Conservation (phyloP, 2,329 filamentous ascomycete genomes). For the Didymella pomorum region DNA sequence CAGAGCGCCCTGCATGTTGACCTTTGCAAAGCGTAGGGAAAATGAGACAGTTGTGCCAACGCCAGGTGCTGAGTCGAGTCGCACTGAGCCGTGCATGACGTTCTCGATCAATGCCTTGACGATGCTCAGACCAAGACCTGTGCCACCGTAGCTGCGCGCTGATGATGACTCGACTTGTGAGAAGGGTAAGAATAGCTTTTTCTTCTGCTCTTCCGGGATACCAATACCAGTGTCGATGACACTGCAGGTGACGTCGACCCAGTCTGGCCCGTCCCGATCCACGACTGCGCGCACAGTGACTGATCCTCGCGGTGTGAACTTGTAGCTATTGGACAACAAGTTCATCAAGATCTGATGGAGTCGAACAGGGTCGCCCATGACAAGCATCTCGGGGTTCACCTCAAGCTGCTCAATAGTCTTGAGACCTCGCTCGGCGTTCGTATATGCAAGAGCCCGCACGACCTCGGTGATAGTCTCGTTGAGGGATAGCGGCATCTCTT, state of each 20-base stretch:
- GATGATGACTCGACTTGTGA: conserved; percentile 92
- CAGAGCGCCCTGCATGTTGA: conserved; percentile 67
- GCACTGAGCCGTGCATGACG: conserved; percentile 87
- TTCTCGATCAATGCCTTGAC: conserved; percentile 94
- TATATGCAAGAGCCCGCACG: conserved; percentile 68
- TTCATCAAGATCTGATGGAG: conserved; percentile 70
- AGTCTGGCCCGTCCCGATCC: conserved; percentile 73
- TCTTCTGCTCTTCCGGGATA: conserved; percentile 80
- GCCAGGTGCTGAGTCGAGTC: conserved; percentile 78
- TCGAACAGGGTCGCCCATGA: conserved; percentile 61
- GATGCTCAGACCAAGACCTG: conserved; percentile 88
- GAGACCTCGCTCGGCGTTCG: conserved; percentile 67
- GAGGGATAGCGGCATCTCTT: conserved; percentile 61
- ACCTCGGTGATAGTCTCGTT: conserved; percentile 70
- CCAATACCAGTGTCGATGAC: conserved; percentile 92
- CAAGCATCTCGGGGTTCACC: conserved; percentile 62
- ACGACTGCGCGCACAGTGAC: conserved; percentile 83
- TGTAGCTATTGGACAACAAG: conserved; percentile 89
- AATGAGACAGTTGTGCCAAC: conserved; percentile 79
- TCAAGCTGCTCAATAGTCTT: conserved; percentile 65
- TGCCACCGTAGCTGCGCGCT: conserved; percentile 89
- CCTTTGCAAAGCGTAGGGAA: conserved; percentile 85
- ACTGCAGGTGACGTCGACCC: conserved; percentile 80
- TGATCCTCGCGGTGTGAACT: conserved; percentile 87
- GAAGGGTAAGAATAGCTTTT: conserved; percentile 90